Percentiles rank a stretch among this genome's conserved stretches.
Conservation (phyloP, 352 stramenopile species). For the Pythium plurisporium region DNA sequence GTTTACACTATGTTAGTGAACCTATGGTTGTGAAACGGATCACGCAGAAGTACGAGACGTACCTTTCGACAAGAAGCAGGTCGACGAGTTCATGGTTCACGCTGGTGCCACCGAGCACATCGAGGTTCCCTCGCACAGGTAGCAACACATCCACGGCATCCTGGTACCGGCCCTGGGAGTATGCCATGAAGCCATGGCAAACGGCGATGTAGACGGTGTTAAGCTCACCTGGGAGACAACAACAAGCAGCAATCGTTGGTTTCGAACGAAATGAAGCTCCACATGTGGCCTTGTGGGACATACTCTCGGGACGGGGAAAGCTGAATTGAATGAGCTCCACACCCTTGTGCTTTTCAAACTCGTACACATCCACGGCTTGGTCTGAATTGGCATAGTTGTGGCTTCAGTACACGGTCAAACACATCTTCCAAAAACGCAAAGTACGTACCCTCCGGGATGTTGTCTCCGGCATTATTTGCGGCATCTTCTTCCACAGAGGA, state of each 20-base stretch:
- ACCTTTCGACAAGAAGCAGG: conserved; percentile 78
- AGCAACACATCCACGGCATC: conserved; percentile 52
- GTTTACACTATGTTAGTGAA: background rate
- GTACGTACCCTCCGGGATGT: conserved; percentile 18
- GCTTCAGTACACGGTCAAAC: no score
- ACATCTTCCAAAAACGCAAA: no score
- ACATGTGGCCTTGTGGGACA: background rate
- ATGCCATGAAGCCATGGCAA: conserved; percentile 64
- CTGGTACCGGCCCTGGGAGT: conserved; percentile 52
- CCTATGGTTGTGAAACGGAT: background rate
- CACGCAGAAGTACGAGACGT: background rate
- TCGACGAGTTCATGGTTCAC: conserved; percentile 76
- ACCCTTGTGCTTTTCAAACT: conserved; percentile 38
- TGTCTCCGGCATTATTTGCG: conserved; percentile 27
- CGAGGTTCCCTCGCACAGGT: conserved; percentile 53
- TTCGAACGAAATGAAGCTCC: background rate
- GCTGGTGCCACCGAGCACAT: conserved; percentile 65
- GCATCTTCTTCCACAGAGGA: conserved; percentile 38
- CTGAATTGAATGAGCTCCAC: conserved; percentile 57
- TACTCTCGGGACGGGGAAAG: conserved; percentile 32
- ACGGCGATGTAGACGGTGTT: conserved; percentile 45
- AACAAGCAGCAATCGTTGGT: background rate
- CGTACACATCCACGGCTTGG: conserved; percentile 30
- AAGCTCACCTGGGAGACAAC: conserved; percentile 28
- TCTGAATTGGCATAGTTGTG: no score